Percentiles rank a stretch among this genome's conserved stretches.
Conservation (phyloP, 805 yeast genomes). For the Schizosaccharomyces cryophilus region DNA sequence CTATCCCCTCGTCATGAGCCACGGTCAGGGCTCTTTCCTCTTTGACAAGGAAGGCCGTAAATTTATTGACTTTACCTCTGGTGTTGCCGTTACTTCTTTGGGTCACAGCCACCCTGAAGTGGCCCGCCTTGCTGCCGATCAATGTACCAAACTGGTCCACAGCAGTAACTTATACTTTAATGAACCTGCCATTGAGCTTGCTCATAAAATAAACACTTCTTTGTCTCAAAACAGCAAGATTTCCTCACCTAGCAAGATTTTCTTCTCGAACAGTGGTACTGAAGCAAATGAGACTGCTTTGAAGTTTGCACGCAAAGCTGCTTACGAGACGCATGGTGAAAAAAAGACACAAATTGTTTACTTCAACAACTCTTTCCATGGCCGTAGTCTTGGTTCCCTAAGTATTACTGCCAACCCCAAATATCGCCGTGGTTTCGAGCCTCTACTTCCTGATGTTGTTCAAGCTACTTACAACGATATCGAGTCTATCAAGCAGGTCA, state of each 20-base stretch:
- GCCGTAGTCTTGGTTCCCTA: constrained; percentile 81
- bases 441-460: constrained; percentile 71
- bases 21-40: constrained; percentile 58
- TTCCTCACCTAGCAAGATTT: constrained; percentile 46
- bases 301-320: constrained; percentile 61
- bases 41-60: constrained; percentile 55
- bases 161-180: constrained; percentile 71
- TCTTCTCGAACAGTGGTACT: constrained; percentile 47
- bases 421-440: constrained; percentile 76
- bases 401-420: constrained; percentile 82
- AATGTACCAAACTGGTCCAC: constrained; percentile 50
- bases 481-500: constrained; percentile 28
- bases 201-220: constrained; percentile 40
- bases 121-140: constrained; percentile 45
- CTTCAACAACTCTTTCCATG: constrained; percentile 82
- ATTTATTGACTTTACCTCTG: constrained; percentile 80
- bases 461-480: constrained; percentile 40
- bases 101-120: constrained; percentile 69
- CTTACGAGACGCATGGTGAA: constrained; percentile 13
- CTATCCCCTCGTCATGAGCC: constrained; percentile 50
- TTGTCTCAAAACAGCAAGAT: constrained; percentile 60
- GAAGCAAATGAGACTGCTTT: constrained; percentile 64
- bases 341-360: constrained; percentile 56
- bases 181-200: constrained; percentile 57
- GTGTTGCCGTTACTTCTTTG: constrained; percentile 87